These are phyloP conservation scores for Chaetomium sp. DNA, from an alignment of 2,329 filamentous ascomycete species.

Conservation along the genomic window DNA sequence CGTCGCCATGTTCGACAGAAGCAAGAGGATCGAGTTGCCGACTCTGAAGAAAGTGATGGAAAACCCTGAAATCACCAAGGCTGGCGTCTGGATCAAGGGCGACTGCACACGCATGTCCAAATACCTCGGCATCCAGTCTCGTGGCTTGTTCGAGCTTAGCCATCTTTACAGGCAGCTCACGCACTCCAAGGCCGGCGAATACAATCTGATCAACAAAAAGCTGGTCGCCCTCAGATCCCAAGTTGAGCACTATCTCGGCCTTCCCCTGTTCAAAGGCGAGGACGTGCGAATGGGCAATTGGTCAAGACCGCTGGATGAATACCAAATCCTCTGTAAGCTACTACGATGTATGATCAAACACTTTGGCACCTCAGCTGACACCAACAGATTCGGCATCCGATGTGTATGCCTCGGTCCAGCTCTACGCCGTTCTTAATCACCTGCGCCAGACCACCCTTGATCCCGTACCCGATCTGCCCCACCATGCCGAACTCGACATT, in stretches of 20 bases:
- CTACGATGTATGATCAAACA: neutral
- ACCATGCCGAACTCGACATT: slow-evolving; percentile 58
- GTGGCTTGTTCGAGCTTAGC: slow-evolving; percentile 72
- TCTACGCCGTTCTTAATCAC: slow-evolving; percentile 66
- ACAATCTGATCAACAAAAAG: slow-evolving; percentile 55
- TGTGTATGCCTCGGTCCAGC: slow-evolving; percentile 69
- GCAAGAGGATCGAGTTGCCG: slow-evolving; percentile 59
- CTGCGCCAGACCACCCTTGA: slow-evolving; percentile 54
- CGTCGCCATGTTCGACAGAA: slow-evolving; percentile 55
- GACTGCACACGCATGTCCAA: slow-evolving; percentile 63
- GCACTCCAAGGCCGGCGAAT: slow-evolving; percentile 47
- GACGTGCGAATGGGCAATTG: slow-evolving; percentile 70
- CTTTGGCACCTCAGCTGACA: slow-evolving; percentile 25
- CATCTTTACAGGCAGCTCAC: slow-evolving; percentile 75
- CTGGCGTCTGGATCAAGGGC: slow-evolving; percentile 67
- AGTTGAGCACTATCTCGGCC: slow-evolving; percentile 61
- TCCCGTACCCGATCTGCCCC: slow-evolving; percentile 65
- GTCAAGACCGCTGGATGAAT: slow-evolving; percentile 52
- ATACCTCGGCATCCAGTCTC: slow-evolving; percentile 57
- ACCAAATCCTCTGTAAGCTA: slow-evolving; percentile 66
- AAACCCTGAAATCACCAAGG: slow-evolving; percentile 61
- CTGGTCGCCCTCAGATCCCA: slow-evolving; percentile 62
- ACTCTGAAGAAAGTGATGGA: slow-evolving; percentile 67
- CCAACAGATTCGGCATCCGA: slow-evolving; percentile 68
- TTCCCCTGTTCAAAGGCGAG: slow-evolving; percentile 69